These are phyloP conservation scores for Plasmodium blacklocki DNA, from an alignment of 169 alveolate genomes.

Conservation along the genomic window DNA sequence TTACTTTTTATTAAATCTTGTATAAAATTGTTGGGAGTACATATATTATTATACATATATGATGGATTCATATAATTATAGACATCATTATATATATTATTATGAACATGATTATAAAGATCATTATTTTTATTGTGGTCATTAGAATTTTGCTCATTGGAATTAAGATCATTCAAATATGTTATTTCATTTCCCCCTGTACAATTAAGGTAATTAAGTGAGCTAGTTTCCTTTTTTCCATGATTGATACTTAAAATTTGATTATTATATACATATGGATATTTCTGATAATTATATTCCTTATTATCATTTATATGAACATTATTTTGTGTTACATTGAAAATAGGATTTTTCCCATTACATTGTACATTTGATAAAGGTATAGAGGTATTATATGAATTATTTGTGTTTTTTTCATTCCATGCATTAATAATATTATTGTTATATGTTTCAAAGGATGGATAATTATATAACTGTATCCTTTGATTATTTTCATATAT, in stretches of 20 bases:
- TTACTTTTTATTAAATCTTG: slow-evolving; percentile 5
- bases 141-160: slow-evolving; percentile 10
- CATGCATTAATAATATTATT: slow-evolving; percentile 1
- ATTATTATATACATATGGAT: not conserved
- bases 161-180: slow-evolving; percentile 3
- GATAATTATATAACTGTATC: not conserved
- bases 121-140: slow-evolving; percentile 2
- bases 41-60: not conserved
- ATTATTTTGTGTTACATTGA: slow-evolving; percentile 15
- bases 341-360: not conserved
- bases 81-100: too few relatives aligned
- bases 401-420: slow-evolving; percentile 12
- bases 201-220: slow-evolving; percentile 5
- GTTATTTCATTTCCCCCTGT: slow-evolving; percentile 23
- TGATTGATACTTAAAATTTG: slow-evolving; percentile 3
- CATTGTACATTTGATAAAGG: not conserved
- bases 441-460: not conserved
- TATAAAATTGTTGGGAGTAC: not conserved
- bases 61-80: too few relatives aligned
- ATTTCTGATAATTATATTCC: slow-evolving; percentile 20
- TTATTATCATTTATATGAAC: slow-evolving; percentile 3
- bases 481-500: not conserved
- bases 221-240: slow-evolving; percentile 3
- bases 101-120: not conserved
- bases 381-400: not conserved